These are phyloP conservation scores for Eucalyptus cloeziana DNA, from an alignment of 345 rosid genomes.

Conservation along the genomic window DNA sequence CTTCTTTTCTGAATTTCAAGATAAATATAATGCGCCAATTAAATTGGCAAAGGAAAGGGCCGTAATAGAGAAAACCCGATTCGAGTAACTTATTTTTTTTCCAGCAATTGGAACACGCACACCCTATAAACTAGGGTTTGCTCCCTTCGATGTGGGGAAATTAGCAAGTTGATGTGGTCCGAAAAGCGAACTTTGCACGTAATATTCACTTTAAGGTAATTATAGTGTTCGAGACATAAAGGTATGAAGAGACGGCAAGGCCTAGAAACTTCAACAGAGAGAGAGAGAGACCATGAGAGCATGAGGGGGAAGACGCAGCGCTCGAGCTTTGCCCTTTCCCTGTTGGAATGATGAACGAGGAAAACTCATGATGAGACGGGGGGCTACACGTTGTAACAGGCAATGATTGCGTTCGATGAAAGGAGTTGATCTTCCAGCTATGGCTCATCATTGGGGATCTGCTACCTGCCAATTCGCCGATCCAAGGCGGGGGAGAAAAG, in stretches of 20 bases:
- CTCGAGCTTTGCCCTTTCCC: background rate
- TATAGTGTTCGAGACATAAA: background rate
- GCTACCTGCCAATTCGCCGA: background rate
- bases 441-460: background rate
- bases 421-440: background rate
- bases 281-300: background rate
- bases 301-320: background rate
- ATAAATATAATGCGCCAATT: background rate
- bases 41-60: background rate
- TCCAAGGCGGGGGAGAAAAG: background rate
- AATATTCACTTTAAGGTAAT: background rate
- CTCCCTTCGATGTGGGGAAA: background rate
- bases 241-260: background rate
- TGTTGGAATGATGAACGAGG: background rate
- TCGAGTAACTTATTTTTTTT: background rate
- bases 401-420: background rate
- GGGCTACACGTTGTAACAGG: background rate
- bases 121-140: background rate
- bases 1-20: background rate
- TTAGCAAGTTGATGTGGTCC: background rate
- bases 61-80: background rate
- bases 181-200: background rate
- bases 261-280: background rate
- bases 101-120: background rate
- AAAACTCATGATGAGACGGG: background rate